Evolutionary conservation across 345 rosid genomes (phyloP).

Genomic region (Xanthoceras sorbifolium): DNA sequence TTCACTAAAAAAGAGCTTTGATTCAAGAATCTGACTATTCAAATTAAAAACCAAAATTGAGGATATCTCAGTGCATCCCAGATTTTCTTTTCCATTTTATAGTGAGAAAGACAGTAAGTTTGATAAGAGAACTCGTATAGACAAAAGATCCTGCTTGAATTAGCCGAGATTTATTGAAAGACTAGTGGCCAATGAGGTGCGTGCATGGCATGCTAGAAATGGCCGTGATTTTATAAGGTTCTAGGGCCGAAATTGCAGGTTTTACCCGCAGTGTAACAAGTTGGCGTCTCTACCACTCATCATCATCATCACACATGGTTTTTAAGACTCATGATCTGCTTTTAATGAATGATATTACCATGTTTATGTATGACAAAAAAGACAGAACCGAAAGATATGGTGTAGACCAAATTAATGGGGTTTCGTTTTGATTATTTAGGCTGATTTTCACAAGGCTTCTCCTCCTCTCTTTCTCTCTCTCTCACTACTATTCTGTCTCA

Average conservation of each 20-base stretch:
- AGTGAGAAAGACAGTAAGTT: conserved; percentile 17
- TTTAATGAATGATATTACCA: conserved; percentile 16
- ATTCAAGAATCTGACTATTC: conserved; percentile 7
- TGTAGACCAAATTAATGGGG: not conserved
- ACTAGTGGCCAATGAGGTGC: conserved; percentile 35
- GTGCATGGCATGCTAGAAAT: conserved; percentile 27
- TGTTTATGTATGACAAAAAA: conserved; percentile 20
- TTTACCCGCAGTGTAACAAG: conserved; percentile 35
- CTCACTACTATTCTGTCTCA: conserved; percentile 8
- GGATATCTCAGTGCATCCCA: conserved; percentile 18
- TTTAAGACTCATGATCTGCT: not conserved
- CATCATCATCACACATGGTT: conserved; percentile 1
- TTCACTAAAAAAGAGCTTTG: not conserved
- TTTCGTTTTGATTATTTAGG: not conserved
- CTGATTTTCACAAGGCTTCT: not conserved
- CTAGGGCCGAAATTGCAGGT: conserved; percentile 42
- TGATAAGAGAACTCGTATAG: conserved; percentile 13
- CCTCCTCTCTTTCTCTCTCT: not conserved
- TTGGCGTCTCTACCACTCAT: conserved; percentile 38
- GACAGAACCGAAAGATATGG: conserved; percentile 8
- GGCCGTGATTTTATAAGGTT: conserved; percentile 29
- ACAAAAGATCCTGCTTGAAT: conserved; percentile 48
- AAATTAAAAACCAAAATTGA: not conserved
- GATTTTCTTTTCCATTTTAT: conserved; percentile 16
- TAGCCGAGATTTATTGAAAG: conserved; percentile 32